Evolutionary conservation across 345 rosid genomes (phyloP).

Genomic region (Anastatica hierochuntica): DNA sequence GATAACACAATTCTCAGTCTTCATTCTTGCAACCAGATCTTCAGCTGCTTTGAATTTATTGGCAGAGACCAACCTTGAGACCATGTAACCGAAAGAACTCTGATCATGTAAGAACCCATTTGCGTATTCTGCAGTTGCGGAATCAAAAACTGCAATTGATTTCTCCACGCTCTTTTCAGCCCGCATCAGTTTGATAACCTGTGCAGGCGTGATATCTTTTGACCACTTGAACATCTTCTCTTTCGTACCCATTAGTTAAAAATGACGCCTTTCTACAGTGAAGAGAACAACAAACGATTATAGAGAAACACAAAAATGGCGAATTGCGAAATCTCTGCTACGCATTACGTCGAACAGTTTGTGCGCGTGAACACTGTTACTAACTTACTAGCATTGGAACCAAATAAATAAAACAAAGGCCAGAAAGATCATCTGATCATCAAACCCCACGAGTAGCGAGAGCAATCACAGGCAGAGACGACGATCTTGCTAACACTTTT

Average conservation of each 20-base stretch:
- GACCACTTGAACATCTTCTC: constrained; percentile 45
- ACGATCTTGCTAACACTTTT: background rate
- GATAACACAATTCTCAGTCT: constrained; percentile 42
- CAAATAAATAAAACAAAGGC: background rate
- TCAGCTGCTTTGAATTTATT: constrained; percentile 62
- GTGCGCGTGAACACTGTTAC: background rate
- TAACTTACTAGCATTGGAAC: background rate
- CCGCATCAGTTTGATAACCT: constrained; percentile 49
- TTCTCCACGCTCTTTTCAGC: constrained; percentile 53
- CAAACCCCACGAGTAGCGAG: background rate
- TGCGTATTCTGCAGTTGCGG: constrained; percentile 60
- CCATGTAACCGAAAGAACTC: constrained; percentile 45
- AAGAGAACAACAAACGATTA: background rate
- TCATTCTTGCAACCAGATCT: constrained; percentile 64
- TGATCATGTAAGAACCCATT: constrained; percentile 60
- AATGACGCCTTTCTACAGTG: background rate
- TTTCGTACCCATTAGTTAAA: constrained; percentile 30
- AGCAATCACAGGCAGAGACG: background rate
- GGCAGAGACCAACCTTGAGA: constrained; percentile 54
- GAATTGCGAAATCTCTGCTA: background rate
- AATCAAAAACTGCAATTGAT: constrained; percentile 51
- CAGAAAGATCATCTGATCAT: background rate
- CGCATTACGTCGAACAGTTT: constrained; percentile 32
- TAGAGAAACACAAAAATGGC: background rate
- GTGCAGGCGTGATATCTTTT: constrained; percentile 43